phyloP scores from a whole-genome alignment of 2,329 filamentous ascomycete genomes.

The Neofusicoccum sp. region DNA sequence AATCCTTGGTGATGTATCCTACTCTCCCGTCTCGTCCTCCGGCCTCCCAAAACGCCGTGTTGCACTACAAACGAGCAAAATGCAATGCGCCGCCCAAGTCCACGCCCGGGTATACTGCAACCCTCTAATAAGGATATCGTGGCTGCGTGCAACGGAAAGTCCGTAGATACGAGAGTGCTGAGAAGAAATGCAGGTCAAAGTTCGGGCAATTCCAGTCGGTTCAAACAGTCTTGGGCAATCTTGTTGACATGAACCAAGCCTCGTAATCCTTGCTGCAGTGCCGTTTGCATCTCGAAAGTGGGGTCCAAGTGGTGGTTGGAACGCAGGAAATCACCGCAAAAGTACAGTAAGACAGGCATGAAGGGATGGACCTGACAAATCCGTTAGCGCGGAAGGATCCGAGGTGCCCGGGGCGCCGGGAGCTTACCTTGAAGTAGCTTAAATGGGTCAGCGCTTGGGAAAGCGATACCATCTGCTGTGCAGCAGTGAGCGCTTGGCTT shows the following conservation, averaged over 20 bases:
- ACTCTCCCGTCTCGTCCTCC: too few relatives aligned
- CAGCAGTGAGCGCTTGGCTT: background rate
- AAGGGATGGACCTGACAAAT: background rate
- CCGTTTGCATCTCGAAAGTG: background rate
- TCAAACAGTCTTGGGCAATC: background rate
- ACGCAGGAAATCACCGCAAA: background rate
- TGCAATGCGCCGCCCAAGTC: too few relatives aligned
- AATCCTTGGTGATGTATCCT: too few relatives aligned
- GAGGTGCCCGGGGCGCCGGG: too few relatives aligned
- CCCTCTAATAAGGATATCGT: too few relatives aligned
- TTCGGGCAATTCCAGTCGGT: background rate
- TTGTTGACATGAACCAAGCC: background rate
- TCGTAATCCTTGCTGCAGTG: background rate
- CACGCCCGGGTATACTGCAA: too few relatives aligned
- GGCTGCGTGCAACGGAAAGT: too few relatives aligned
- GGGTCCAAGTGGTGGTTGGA: background rate
- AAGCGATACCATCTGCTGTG: slow-evolving; percentile 10
- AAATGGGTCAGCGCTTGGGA: slow-evolving; percentile 7
- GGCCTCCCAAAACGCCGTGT: too few relatives aligned
- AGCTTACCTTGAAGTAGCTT: slow-evolving; percentile 17
- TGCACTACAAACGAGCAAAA: too few relatives aligned
- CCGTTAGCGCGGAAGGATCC: background rate
- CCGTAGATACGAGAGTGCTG: too few relatives aligned
- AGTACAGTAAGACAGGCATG: background rate
- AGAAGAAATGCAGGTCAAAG: too few relatives aligned